These are phyloP conservation scores for Geotrichum siamense DNA, from an alignment of 1,139 yeast genomes.

Conservation along the genomic window DNA sequence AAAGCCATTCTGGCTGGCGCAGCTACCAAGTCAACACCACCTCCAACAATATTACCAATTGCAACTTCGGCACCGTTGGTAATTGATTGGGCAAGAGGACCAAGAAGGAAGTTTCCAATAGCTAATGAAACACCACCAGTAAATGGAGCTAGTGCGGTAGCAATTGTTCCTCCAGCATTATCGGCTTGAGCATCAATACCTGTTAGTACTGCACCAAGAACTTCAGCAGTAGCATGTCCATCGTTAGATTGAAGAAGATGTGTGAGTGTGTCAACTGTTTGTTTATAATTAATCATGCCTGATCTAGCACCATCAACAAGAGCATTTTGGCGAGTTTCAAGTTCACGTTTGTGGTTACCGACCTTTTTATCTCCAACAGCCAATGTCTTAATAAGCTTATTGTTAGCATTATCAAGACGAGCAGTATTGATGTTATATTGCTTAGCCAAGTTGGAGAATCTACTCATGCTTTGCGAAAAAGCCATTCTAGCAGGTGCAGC, in stretches of 20 bases:
- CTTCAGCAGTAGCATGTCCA: conserved; percentile 21
- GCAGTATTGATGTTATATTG: conserved; percentile 21
- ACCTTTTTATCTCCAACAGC: conserved; percentile 1
- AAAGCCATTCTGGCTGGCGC: conserved; percentile 20
- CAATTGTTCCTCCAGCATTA: conserved; percentile 13
- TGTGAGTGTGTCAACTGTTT: conserved; percentile 21
- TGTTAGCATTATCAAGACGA: conserved; percentile 14
- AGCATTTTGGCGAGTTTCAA: conserved; percentile 12
- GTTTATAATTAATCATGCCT: conserved; percentile 24
- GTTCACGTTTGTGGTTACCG: conserved; percentile 1
- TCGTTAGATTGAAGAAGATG: conserved; percentile 18
- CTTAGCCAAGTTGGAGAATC: conserved; percentile 18
- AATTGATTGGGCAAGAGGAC: conserved; percentile 28
- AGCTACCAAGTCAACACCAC: conserved; percentile 21
- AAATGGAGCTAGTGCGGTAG: conserved; percentile 25
- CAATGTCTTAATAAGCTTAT: conserved; percentile 14
- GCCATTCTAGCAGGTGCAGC: conserved; percentile 18
- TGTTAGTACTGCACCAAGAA: conserved; percentile 12
- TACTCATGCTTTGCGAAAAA: conserved; percentile 17
- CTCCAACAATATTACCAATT: conserved; percentile 24
- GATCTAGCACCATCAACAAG: conserved; percentile 19
- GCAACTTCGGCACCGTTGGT: conserved; percentile 29
- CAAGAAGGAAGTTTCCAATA: conserved; percentile 25
- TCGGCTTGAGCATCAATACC: conserved; percentile 15
- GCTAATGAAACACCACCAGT: conserved; percentile 25